These are phyloP conservation scores for Tetrahymena borealis DNA, from an alignment of 73 alveolate genomes.

Conservation along the genomic window DNA sequence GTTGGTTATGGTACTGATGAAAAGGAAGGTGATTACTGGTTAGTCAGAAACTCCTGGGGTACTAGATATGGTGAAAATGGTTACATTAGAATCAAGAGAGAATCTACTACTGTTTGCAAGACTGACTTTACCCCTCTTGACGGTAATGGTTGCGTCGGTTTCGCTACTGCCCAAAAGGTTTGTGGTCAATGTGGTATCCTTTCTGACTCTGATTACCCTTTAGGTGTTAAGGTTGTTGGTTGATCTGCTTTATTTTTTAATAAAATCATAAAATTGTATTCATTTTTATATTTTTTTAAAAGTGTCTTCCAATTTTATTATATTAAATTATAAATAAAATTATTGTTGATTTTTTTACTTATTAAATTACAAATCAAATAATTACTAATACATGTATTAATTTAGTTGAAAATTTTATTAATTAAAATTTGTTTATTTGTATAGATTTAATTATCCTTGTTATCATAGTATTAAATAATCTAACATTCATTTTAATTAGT, in stretches of 20 bases:
- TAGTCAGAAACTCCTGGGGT: conserved; percentile 54
- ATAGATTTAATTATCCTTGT: too few relatives aligned
- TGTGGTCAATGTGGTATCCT: conserved; percentile 40
- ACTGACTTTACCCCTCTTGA: conserved; percentile 39
- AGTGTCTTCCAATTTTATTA: too few relatives aligned
- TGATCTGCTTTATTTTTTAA: not conserved
- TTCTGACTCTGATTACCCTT: conserved; percentile 7
- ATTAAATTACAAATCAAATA: too few relatives aligned
- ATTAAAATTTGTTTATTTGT: too few relatives aligned
- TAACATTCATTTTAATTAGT: too few relatives aligned
- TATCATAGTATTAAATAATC: too few relatives aligned
- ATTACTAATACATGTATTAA: too few relatives aligned
- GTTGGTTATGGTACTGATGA: conserved; percentile 44
- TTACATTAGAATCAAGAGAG: conserved; percentile 24
- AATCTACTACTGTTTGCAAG: not conserved
- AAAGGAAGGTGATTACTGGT: conserved; percentile 42
- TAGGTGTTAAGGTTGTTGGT: not conserved
- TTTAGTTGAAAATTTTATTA: too few relatives aligned
- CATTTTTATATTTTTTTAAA: too few relatives aligned
- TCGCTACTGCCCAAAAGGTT: conserved; percentile 14
- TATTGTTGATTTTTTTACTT: too few relatives aligned
- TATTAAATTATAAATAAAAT: too few relatives aligned
- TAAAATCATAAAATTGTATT: not conserved
- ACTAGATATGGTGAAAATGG: conserved; percentile 50
- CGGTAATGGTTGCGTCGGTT: conserved; percentile 42